Base-by-base conservation (phyloP, 257 asterid genomes). In the Salvia rosmarinus region DNA sequence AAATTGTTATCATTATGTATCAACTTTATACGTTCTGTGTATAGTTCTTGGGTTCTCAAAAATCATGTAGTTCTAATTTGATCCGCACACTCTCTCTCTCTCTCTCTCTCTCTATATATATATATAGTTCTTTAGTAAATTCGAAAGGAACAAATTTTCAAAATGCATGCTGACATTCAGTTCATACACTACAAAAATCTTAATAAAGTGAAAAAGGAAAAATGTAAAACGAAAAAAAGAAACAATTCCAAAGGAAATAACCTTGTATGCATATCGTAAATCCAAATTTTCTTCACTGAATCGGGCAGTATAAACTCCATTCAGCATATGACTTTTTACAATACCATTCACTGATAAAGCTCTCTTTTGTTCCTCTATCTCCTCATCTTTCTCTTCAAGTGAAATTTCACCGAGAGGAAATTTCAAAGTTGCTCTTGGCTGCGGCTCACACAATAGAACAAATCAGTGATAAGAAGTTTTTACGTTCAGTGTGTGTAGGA, bases 361-460 rank as follows among this genome's bases (percentile, higher is more conserved):
- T 80, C 77, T 88, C 82, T 77, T 86, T 60, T 79, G 74, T 52
- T 85, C 87, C 82, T 86, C 96, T 71, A 70, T 88, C 55, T 63
- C 68, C 20, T 42, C 69, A 11, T 81, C 96, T 82, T 58, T 91
- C 80, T 91, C 96, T 74, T 80, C 82, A 21, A 94, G 61, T 32
- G 95, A 84, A 82, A 94, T 69, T 85, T 94, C 98, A 37, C 99
- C 99, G 21, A 74, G 71, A 58, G 99, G 96, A 76, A 88, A 94
- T 79, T 80, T 89, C 17, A 91, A 68, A 60, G 93, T 84, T 77
- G 97, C 96, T 77, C 70, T 89, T n/a, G 97, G 97, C 97, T 92
- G 90, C 78, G 72, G 69, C 25, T 72, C 23, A 21, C 40, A 73
- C 52, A 49, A 44, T 13, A 5, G 46, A 32, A 51, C 10, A 28